Conservation (phyloP, 2,329 filamentous ascomycete genomes). For the Hymenoscyphus scutula region DNA sequence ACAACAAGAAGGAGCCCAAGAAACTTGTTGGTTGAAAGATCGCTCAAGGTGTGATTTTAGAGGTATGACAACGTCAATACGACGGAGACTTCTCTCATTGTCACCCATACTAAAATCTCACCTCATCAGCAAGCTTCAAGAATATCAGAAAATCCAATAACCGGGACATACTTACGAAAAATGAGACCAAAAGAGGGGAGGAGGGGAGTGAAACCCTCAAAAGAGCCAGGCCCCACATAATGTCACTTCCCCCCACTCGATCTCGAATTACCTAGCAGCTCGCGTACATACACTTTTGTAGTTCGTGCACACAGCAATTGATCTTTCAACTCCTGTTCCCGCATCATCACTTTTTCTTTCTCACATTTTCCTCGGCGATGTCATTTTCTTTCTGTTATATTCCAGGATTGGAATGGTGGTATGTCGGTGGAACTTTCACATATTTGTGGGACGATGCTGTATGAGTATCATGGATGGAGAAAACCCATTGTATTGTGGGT, state of each 20-base stretch:
- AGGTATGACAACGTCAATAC: background rate
- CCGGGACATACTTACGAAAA: background rate
- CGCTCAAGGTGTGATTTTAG: background rate
- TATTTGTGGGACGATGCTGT: background rate
- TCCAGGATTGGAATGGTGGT: background rate
- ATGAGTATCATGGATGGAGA: slow-evolving; percentile 3
- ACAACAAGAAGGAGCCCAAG: background rate
- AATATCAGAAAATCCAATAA: background rate
- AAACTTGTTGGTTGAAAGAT: background rate
- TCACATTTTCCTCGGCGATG: background rate
- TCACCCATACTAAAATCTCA: background rate
- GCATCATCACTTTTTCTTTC: background rate
- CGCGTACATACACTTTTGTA: background rate
- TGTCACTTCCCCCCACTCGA: background rate
- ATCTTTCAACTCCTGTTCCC: background rate
- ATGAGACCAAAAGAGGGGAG: background rate
- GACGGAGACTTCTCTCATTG: background rate
- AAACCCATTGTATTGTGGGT: background rate
- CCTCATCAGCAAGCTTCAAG: background rate
- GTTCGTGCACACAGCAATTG: background rate
- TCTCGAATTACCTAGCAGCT: background rate
- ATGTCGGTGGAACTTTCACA: background rate
- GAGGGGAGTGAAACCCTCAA: background rate
- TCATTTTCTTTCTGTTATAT: background rate
- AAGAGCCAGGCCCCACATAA: background rate